Base-by-base conservation (phyloP, 495 filamentous ascomycete genomes). In the Immersiella caudata region DNA sequence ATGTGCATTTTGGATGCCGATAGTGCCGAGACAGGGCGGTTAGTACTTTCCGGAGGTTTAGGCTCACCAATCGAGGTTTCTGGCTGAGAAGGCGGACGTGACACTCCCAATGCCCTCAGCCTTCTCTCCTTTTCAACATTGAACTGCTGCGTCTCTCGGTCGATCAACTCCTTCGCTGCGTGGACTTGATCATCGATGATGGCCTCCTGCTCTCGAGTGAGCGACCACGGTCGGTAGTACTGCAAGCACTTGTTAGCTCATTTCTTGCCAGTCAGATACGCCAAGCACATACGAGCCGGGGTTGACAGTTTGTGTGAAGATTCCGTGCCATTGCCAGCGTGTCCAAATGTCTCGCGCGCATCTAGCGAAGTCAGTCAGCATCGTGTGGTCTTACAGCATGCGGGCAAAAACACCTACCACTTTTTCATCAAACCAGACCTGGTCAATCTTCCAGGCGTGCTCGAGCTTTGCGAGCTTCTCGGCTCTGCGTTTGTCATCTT, bases 181-280 rank as follows among this genome's bases (percentile, higher is more conserved):
- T 73, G 73, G 24, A 83, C 74, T 72, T 86, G 84, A 22, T 80
- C 69, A 27, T 82, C 73, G 69, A 87, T 80, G 7, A 68, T 78
- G 6, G 79, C 73, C 63, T 85, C 79, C 67, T 87, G 79, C 52
- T 74, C 83, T 5, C 83, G 77, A 29, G 86, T 84, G 60, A 91
- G 80, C 72, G 94, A 87, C 90, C 91, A 97, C 6, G 95, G 95
- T 60, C 90, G 89, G 78, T 97, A 99, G 77, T 89, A 94, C 94
- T 97, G 71, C 5, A 63, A 22, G 33, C 58, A 50, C 40, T 62
- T 18, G 66, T 81, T 67, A 80, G 59, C 33, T 4, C 14, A 14
- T 11, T 35, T 25, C 22, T 40, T 21, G 35, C 22, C 22, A 29
- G 26, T 18, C 40, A 51, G 18, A 8, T 16, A 40, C 14, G 11